Evolutionary conservation across 2,329 filamentous ascomycete species (phyloP), one percentile per base, ranked within the genome.

Genomic region (Calcarisporium arbuscula): DNA sequence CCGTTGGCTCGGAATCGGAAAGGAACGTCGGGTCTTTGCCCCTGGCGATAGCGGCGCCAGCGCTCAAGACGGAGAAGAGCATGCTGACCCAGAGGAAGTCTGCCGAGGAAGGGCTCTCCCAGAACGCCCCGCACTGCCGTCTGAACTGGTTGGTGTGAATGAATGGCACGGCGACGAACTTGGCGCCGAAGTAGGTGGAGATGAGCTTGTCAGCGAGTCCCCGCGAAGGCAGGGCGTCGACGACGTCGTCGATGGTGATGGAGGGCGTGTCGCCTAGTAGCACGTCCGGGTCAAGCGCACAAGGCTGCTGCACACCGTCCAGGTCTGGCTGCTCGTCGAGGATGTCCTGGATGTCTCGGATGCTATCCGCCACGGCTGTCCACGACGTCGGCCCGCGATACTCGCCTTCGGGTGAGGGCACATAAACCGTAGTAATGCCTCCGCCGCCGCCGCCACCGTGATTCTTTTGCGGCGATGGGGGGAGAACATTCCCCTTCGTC

Each of bases 41-140:
- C 25, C 52, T 48, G 17, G 53, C 49, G 16, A 67, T 54, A 12
- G 59, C 53, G 20, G 58, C 51, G 2, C 65, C 65, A 5, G 60
- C 57, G 40, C 56, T 58, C 25, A 73, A 43, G 30, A 71, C 60
- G 6, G 67, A 70, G 38, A 68, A 67, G 30, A 73, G 52, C 25
- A 69, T 64, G 43, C 68, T 71, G 28, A 70, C 52, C 70, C 70
- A 74, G 18, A 72, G 53, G 10, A 69, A 50, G 40, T 60, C 63
- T 4, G 61, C 52, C 1, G 53, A 50, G 5, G 51, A 44, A 1
- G 67, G 62, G 4, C 57, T 47, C 18, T 45, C 43, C 68, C 69
- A 72, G 42, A 73, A 70, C 5, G 54, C 56, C 26, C 65, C 61
- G 44, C 71, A 72, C 25, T 64, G 60, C 4, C 67, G 57, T 42